phyloP scores from a whole-genome alignment of 2,329 filamentous ascomycete genomes.

The Talaromyces rugulosus region DNA sequence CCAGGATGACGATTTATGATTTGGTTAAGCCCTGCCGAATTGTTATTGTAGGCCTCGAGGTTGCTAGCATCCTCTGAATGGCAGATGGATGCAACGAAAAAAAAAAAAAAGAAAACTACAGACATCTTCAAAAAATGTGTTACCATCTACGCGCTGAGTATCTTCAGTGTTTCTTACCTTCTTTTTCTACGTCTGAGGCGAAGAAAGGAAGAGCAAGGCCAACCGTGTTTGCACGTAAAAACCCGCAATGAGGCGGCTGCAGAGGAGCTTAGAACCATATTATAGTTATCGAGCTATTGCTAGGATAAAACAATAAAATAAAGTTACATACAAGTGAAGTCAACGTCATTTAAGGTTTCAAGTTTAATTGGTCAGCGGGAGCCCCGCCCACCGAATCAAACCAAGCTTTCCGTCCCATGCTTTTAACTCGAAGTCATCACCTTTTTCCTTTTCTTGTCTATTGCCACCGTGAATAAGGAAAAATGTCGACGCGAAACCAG shows the following conservation, averaged over 20 bases:
- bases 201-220: background rate
- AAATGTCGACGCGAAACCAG: slow-evolving; percentile 23
- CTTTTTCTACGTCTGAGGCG: background rate
- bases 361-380: background rate
- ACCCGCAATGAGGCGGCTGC: background rate
- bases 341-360: background rate
- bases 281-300: background rate
- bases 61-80: background rate
- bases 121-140: background rate
- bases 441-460: background rate
- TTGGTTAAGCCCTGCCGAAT: slow-evolving; percentile 45
- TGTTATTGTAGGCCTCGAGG: background rate
- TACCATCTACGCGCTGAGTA: background rate
- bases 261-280: background rate
- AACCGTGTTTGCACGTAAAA: background rate
- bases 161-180: background rate
- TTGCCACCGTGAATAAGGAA: background rate
- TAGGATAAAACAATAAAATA: background rate
- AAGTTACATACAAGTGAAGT: background rate
- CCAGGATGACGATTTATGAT: slow-evolving; percentile 79
- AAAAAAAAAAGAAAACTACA: background rate
- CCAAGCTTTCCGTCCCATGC: no score
- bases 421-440: background rate
- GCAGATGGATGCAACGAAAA: background rate
- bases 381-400: background rate